Evolutionary conservation across 2,329 filamentous ascomycete genomes (phyloP).

Genomic region (Ophiostoma sp.): DNA sequence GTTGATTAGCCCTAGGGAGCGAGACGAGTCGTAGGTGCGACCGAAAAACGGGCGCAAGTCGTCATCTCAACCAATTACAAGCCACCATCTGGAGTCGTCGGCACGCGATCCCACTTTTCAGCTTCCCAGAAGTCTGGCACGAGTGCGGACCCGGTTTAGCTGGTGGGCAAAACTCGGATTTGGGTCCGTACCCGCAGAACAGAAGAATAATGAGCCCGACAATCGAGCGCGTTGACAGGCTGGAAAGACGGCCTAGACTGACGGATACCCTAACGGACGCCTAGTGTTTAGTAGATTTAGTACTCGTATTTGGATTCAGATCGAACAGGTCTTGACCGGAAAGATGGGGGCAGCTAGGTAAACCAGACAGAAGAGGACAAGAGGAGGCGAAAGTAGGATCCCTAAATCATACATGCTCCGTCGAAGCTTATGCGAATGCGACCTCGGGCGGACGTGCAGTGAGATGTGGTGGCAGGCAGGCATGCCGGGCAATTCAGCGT

Average conservation of each 20-base stretch:
- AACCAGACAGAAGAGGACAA: background rate
- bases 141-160: background rate
- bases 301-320: too few species aligned
- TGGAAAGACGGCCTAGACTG: too few species aligned
- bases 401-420: background rate
- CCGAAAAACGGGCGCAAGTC: background rate
- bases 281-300: too few species aligned
- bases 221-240: background rate
- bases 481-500: too few species aligned
- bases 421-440: background rate
- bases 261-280: too few species aligned
- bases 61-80: background rate
- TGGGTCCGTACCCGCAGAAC: background rate
- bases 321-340: too few species aligned
- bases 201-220: background rate
- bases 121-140: conserved; percentile 10
- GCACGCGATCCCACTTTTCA: background rate
- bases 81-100: background rate
- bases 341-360: background rate
- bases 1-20: background rate
- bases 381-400: background rate
- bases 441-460: background rate
- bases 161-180: background rate
- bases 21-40: background rate
- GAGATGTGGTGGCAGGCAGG: background rate